phyloP scores from a whole-genome alignment of 345 rosid species.

The Gynandropsis gynandra region DNA sequence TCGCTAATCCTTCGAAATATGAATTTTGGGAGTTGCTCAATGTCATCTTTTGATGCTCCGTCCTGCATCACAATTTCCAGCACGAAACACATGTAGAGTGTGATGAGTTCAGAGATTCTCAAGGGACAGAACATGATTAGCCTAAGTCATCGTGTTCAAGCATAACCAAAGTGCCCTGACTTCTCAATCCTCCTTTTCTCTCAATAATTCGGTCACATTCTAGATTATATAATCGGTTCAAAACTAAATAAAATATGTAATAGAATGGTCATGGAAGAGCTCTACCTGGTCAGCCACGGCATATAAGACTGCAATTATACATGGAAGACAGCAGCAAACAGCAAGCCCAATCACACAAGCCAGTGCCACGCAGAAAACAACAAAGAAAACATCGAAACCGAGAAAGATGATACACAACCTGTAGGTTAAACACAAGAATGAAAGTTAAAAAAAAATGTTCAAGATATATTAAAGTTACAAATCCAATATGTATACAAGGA shows the following conservation, averaged over 20 bases:
- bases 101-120: slow-evolving; percentile 6
- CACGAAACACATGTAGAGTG: not conserved
- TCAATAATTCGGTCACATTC: not conserved
- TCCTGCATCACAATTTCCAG: slow-evolving; percentile 45
- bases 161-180: too few relatives aligned
- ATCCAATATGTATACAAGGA: not conserved
- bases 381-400: slow-evolving; percentile 95
- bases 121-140: not conserved
- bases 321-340: slow-evolving; percentile 97
- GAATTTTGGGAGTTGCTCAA: slow-evolving; percentile 76
- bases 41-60: slow-evolving; percentile 85
- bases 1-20: slow-evolving; percentile 40
- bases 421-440: slow-evolving; percentile 27
- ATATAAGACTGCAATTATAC: slow-evolving; percentile 89
- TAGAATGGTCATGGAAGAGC: slow-evolving; percentile 14
- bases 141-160: not conserved
- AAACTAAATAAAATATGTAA: not conserved
- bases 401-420: slow-evolving; percentile 92
- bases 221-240: not conserved
- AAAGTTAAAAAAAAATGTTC: not conserved
- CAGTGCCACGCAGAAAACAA: slow-evolving; percentile 85
- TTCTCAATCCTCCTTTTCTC: too few relatives aligned
- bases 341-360: slow-evolving; percentile 93
- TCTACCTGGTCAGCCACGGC: slow-evolving; percentile 94
- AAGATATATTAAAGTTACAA: not conserved